Base-by-base conservation (phyloP, 1,284 basidiomycete genomes). In the Veloporphyrellus conicus region DNA sequence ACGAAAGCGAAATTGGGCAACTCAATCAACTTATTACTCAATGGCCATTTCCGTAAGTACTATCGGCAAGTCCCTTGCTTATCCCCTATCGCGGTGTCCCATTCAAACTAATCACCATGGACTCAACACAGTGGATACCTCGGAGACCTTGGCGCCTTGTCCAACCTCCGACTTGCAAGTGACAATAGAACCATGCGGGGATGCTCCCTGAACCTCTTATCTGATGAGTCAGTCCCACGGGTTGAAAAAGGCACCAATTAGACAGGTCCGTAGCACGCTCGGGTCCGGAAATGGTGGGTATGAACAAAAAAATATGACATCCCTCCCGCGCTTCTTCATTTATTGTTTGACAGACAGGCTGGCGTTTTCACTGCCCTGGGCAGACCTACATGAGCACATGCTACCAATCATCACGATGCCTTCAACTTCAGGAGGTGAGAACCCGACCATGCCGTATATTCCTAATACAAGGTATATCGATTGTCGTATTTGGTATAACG, bases 381-480 rank as follows among this genome's bases (percentile, higher is more conserved):
- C 22, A 42, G 22, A 28, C 41, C 37, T 47, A 33, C 41, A 48
- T 40, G 47, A 15, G 9, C 31, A 38, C 20, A 15, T 37, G 19
- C 33, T 25, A 37, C 47, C 18, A 45, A 48, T n/a, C 29, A 19
- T 25, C 36, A n/a, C 41, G 39, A 19, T 37, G 41, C 34, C 41
- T 42, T 50, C 39, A 38, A 25, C 22, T 34, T 12, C 36, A 45
- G 31, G 34, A 43, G 47, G 37, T 47, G 51, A 49, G 47, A 58
- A 48, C 41, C 38, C n/a, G 18, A 5, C 10, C 0, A 55, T 61
- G 59, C 59, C 61, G 59, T 61, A 60, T 22, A 28, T 47, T 48
- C 27, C 62, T 28, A 57, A 57, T 61, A 65, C 49, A 50, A 60
- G 59, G 19, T 43, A 64, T 64, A 61, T 61, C 32, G 31, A 50